phyloP scores from a whole-genome alignment of 108 stramenopile species.

The Pinguiococcus pyrenoidosus region DNA sequence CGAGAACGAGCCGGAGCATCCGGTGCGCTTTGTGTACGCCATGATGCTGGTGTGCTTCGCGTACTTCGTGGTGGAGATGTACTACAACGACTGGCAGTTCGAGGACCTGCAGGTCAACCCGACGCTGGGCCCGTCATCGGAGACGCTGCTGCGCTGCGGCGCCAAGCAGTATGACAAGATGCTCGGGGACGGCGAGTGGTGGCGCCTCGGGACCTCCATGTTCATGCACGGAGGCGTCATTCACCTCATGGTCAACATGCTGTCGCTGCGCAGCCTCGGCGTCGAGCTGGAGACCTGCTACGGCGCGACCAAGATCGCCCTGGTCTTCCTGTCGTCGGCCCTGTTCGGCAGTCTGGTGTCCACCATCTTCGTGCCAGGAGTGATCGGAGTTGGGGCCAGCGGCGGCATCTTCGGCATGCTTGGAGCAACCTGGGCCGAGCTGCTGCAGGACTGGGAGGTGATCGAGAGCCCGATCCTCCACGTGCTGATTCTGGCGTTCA shows the following conservation, averaged over 20 bases:
- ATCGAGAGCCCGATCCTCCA: constrained; percentile 16
- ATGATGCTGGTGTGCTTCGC: constrained; percentile 5
- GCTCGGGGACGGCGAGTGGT: constrained; percentile 70
- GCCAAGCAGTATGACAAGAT: constrained; percentile 66
- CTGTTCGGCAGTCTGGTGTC: constrained; percentile 70
- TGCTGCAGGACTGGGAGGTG: constrained; percentile 71
- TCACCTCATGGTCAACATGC: constrained; percentile 82
- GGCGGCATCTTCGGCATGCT: constrained; percentile 86
- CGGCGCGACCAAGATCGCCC: constrained; percentile 47
- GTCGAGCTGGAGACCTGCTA: constrained; percentile 70
- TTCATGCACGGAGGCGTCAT: constrained; percentile 84
- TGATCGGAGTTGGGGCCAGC: constrained; percentile 73
- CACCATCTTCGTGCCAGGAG: constrained; percentile 71
- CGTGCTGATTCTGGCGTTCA: background rate
- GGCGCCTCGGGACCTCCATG: constrained; percentile 66
- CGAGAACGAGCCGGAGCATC: no score
- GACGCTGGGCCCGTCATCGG: constrained; percentile 64
- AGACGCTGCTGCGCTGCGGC: constrained; percentile 63
- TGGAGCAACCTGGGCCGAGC: constrained; percentile 68
- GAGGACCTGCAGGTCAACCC: constrained; percentile 70
- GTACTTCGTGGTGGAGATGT: constrained; percentile 16
- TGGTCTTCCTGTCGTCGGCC: constrained; percentile 64
- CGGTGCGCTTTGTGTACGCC: constrained; percentile 1
- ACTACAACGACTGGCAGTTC: constrained; percentile 21
- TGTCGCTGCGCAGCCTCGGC: constrained; percentile 69